Evolutionary conservation across 2,329 filamentous ascomycete species (phyloP).

Genomic region (Monosporascus sp.): DNA sequence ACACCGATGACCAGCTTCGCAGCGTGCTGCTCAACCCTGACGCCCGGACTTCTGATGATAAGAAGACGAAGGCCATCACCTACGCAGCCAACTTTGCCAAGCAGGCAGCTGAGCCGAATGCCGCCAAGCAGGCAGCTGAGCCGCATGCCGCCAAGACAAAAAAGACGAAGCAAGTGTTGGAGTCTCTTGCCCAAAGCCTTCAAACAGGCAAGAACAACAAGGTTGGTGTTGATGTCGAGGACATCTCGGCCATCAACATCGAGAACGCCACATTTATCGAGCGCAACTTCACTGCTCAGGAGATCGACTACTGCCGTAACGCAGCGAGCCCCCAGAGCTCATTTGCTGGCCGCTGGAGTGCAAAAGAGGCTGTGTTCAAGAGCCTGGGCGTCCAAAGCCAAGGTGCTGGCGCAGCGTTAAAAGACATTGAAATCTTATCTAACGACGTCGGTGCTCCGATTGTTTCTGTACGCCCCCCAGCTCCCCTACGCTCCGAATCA

Average conservation of each 20-base stretch:
- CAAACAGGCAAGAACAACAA: constrained; percentile 55
- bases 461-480: constrained; percentile 64
- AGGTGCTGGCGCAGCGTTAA: constrained; percentile 83
- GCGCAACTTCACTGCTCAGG: constrained; percentile 83
- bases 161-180: constrained; percentile 69
- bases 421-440: constrained; percentile 87
- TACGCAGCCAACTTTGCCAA: constrained; percentile 69
- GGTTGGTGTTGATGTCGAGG: constrained; percentile 91
- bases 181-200: constrained; percentile 64
- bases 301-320: constrained; percentile 81
- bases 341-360: constrained; percentile 93
- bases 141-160: constrained; percentile 42
- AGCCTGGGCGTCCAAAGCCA: constrained; percentile 80
- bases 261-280: constrained; percentile 90
- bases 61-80: constrained; percentile 74
- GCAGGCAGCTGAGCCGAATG: constrained; percentile 45
- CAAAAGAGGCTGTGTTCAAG: constrained; percentile 99
- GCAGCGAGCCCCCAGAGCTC: constrained; percentile 78
- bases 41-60: constrained; percentile 77
- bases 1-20: constrained; percentile 79
- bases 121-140: constrained; percentile 45
- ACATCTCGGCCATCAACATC: constrained; percentile 80
- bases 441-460: constrained; percentile 76
- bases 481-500: constrained; percentile 1
- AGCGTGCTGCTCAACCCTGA: constrained; percentile 91